A percentile compares a stretch with the other conserved stretches of the same genome.
phyloP scores from a whole-genome alignment of 225 moss, liverwort and hornwort genomes.

The Marchantia polymorpha region DNA sequence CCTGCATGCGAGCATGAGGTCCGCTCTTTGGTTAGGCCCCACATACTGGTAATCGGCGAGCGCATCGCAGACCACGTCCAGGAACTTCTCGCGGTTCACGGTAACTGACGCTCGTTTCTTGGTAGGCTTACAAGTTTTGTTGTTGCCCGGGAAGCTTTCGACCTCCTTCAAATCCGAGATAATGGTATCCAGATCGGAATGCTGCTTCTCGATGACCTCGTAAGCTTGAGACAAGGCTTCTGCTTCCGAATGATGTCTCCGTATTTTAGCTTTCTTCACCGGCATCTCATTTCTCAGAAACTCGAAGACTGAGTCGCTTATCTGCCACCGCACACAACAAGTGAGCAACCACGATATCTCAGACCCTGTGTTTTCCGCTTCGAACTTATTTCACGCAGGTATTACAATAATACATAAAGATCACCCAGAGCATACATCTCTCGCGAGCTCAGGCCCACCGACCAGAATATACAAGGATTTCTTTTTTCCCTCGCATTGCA shows the following conservation, averaged over 20 bases:
- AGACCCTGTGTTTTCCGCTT: neutral
- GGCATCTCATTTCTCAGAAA: conserved; percentile 58
- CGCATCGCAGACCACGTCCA: conserved; percentile 73
- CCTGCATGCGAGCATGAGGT: conserved; percentile 87
- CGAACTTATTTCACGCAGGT: neutral
- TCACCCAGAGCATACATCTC: neutral
- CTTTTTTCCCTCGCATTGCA: neutral
- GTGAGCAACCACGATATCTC: neutral
- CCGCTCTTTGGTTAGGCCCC: conserved; percentile 84
- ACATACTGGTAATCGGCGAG: conserved; percentile 83
- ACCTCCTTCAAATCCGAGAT: neutral
- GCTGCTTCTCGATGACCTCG: conserved; percentile 12
- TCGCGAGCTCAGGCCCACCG: neutral
- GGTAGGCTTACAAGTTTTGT: conserved; percentile 37
- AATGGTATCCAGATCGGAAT: neutral
- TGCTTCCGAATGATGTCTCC: conserved; percentile 40
- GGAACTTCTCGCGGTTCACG: conserved; percentile 74
- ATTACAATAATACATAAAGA: too few species aligned
- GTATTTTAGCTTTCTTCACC: conserved; percentile 45
- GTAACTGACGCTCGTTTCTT: conserved; percentile 81
- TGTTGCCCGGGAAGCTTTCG: neutral
- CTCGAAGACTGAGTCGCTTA: conserved; percentile 81
- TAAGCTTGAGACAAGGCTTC: conserved; percentile 38
- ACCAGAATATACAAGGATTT: neutral
- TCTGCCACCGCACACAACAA: conserved; percentile 43